Evolutionary conservation across 139 green algal species (phyloP), one percentile per base, ranked within the genome.

Genomic region (Microglena sp.): DNA sequence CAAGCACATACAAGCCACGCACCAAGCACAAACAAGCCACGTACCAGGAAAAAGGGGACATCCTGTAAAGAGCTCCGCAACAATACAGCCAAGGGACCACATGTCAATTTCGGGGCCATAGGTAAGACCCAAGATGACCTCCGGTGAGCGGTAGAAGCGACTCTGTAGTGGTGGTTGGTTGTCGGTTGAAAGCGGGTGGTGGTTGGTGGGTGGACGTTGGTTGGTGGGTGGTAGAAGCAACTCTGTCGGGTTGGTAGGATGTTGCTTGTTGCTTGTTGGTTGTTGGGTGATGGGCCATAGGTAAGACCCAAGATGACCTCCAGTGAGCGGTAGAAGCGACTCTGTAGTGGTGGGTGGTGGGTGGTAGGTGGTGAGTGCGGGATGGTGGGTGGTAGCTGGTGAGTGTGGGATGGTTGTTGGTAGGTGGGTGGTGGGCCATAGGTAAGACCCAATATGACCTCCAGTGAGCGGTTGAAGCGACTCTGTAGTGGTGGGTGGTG

Each of bases 41-140:
- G 91, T 1, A 50, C 1, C 35, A 74, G 55, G 21, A 80, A 82
- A 36, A 90, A 68, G 33, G 87, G 77, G 31, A 90, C 79, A 65
- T 82, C 72, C 18, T 35, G 55, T 35, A 5, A 11, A 6, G 24
- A 21, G 55, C 27, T 6, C 5, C 1, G 85, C 86, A 21, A 94
- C 60, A 55, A 94, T 90, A 74, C 83, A 90, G 5, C 82, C 87
- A 43, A 94, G 75, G 45, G 67, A 83, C 87, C 87, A 94, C 82
- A 94, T 90, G 82, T 94, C 85, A 36, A 94, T 92, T 35, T 77
- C 66, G n/a, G 66, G 68, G 60, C 77, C 78, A 64, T 91, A 92
- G 0, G 45, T 0, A 28, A 73, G 45, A 8, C 82, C 84, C 43
- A 90, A 67, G 34, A 88, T 81, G 29, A 90, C 81, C 50, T 74